Evolutionary conservation across 345 rosid species (phyloP).

Genomic region (Clausena lansium): DNA sequence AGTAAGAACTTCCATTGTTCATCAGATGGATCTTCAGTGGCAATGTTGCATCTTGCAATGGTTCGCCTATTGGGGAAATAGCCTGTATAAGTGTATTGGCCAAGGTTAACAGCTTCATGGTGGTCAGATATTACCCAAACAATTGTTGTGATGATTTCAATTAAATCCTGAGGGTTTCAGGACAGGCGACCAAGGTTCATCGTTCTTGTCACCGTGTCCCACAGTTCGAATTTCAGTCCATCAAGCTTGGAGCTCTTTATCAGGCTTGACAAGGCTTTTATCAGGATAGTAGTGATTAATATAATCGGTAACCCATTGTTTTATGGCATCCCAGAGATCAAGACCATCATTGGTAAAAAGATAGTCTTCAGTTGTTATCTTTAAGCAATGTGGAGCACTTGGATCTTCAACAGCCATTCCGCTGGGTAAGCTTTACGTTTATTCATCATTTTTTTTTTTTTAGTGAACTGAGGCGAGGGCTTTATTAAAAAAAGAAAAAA

Average conservation of each 20-base stretch:
- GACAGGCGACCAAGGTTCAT: constrained; percentile 25
- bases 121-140: constrained; percentile 42
- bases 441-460: too few species aligned
- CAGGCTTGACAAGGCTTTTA: constrained; percentile 2
- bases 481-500: too few species aligned
- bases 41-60: constrained; percentile 41
- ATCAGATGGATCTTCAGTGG: constrained; percentile 33
- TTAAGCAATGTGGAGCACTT: constrained; percentile 45
- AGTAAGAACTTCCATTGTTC: constrained; percentile 34
- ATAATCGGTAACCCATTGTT: constrained; percentile 39
- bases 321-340: constrained; percentile 43
- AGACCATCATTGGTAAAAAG: constrained; percentile 64
- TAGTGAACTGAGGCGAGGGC: too few species aligned
- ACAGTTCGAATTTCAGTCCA: constrained; percentile 25
- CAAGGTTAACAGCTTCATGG: constrained; percentile 52
- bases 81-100: constrained; percentile 31
- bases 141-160: constrained; percentile 22
- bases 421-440: constrained; percentile 4
- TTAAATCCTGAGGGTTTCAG: constrained; percentile 13
- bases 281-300: constrained; percentile 21
- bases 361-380: constrained; percentile 51
- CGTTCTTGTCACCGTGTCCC: constrained; percentile 5
- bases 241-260: constrained; percentile 39
- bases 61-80: constrained; percentile 45
- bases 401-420: constrained; percentile 58